These are phyloP conservation scores for Clathrus columnatus DNA, from an alignment of 768 basidiomycete species.

Conservation along the genomic window DNA sequence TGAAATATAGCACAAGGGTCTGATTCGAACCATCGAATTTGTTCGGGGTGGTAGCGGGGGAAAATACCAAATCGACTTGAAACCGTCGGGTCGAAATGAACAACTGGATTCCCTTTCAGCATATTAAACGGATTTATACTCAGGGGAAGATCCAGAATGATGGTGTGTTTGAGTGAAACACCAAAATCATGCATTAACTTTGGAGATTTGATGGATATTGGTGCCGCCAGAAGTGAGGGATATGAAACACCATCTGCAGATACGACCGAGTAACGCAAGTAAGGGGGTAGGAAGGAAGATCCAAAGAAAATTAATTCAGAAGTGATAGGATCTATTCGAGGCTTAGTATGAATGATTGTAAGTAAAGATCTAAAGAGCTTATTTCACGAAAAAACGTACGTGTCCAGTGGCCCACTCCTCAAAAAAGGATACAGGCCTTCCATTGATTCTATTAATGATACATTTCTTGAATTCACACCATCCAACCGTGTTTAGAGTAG, in stretches of 20 bases:
- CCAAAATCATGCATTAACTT: constrained; percentile 33
- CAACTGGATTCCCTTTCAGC: constrained; percentile 21
- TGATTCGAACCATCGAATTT: constrained; percentile 12
- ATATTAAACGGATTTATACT: constrained; percentile 25
- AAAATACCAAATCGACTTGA: constrained; percentile 29
- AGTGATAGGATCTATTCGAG: constrained; percentile 16
- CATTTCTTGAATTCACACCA: constrained; percentile 19
- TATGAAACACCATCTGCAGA: constrained; percentile 4
- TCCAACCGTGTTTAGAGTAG: constrained; percentile 27
- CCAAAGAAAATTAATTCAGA: constrained; percentile 19
- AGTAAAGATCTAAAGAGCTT: too few species aligned
- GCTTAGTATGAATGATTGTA: constrained; percentile 16
- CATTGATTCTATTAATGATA: constrained; percentile 9
- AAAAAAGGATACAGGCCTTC: background rate
- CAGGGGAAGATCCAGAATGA: constrained; percentile 31
- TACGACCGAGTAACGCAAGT: constrained; percentile 17
- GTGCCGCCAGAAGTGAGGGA: background rate
- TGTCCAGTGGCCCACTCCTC: constrained; percentile 10
- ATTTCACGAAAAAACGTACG: constrained; percentile 18
- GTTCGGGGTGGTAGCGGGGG: constrained; percentile 20
- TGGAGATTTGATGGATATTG: constrained; percentile 11
- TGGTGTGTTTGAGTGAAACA: constrained; percentile 25
- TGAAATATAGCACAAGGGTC: constrained; percentile 32
- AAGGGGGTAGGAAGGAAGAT: constrained; percentile 18
- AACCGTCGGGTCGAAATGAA: constrained; percentile 24